These are phyloP conservation scores for Davidsoniella eucalypti DNA, from an alignment of 2,329 filamentous ascomycete genomes.

Conservation along the genomic window DNA sequence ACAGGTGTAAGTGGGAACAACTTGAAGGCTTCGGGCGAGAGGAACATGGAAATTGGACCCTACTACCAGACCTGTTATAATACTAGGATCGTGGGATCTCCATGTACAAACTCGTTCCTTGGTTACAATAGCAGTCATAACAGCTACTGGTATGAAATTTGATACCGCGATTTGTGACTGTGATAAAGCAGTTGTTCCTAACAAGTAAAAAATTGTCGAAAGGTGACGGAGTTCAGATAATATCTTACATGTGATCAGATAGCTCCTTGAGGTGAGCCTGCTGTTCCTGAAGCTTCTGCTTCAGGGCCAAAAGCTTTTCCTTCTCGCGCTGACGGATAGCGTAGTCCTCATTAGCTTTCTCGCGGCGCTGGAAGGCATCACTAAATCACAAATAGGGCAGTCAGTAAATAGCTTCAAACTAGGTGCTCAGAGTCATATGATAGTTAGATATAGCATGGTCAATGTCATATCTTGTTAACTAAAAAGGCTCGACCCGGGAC, in stretches of 20 bases:
- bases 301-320: conserved; percentile 71
- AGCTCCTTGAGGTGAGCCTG: conserved; percentile 71
- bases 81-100: too few relatives aligned
- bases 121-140: too few relatives aligned
- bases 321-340: conserved; percentile 78
- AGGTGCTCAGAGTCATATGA: neutral
- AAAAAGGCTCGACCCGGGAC: neutral
- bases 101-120: too few relatives aligned
- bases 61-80: too few relatives aligned
- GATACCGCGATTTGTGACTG: too few relatives aligned
- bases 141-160: neutral
- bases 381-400: conserved; percentile 26
- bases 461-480: neutral
- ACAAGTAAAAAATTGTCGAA: neutral
- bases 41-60: neutral
- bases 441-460: neutral
- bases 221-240: too few relatives aligned
- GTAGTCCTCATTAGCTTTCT: conserved; percentile 70
- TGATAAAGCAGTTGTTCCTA: neutral
- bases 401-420: neutral
- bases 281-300: conserved; percentile 58
- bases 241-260: conserved; percentile 64
- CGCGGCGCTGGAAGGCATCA: conserved; percentile 84
- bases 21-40: neutral
- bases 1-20: too few relatives aligned